Percentiles rank a stretch among this genome's conserved stretches.
Evolutionary conservation across 305 asterid species (phyloP).

Genomic region (Fraxinus paxiana): DNA sequence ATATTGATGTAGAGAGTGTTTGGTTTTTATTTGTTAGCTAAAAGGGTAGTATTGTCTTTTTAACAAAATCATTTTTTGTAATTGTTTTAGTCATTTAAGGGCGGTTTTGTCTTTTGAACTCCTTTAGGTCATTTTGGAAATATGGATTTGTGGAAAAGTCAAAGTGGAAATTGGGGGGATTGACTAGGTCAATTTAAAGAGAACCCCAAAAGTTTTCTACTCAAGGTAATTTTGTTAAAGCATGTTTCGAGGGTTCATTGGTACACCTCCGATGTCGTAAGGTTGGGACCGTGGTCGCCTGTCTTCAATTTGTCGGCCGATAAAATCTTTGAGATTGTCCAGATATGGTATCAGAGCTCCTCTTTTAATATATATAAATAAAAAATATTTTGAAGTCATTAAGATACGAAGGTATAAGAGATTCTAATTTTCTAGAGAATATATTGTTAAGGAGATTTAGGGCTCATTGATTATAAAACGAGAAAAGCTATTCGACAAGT

Average conservation of each 20-base stretch:
- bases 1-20: too few species aligned
- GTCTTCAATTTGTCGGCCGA: neutral
- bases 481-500: neutral
- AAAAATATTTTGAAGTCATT: neutral
- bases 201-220: neutral
- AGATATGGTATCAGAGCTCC: neutral
- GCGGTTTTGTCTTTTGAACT: too few species aligned
- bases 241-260: neutral
- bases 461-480: neutral
- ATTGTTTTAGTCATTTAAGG: too few species aligned
- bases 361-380: neutral
- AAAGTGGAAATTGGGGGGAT: too few species aligned
- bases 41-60: too few species aligned
- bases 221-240: neutral
- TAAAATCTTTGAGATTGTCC: neutral
- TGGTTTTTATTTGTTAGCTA: too few species aligned
- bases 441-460: neutral
- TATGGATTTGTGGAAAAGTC: too few species aligned
- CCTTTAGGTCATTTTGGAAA: too few species aligned
- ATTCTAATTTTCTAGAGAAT: neutral
- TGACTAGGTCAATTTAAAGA: too few species aligned
- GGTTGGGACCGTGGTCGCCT: neutral
- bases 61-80: too few species aligned
- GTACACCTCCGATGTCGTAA: neutral
- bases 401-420: neutral